Percentiles rank a stretch among this genome's conserved stretches.
These are phyloP conservation scores for Hortaea werneckii DNA, from an alignment of 2,329 filamentous ascomycete genomes.

Conservation along the genomic window DNA sequence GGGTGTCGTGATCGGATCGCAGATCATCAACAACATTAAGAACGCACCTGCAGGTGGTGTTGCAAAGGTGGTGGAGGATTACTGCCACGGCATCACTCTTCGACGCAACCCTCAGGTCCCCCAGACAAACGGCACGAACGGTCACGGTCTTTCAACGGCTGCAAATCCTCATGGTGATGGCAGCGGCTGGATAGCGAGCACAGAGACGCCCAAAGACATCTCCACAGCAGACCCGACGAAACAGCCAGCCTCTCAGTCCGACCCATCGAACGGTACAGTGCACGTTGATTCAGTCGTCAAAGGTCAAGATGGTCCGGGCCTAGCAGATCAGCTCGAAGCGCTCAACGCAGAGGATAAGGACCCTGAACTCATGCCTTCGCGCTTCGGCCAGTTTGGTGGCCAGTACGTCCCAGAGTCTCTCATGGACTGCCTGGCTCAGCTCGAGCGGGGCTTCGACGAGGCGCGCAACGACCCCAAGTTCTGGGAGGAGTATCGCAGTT, in stretches of 20 bases:
- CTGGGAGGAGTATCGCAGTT: conserved; percentile 93
- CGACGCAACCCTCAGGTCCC: conserved; percentile 15
- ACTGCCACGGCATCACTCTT: conserved; percentile 62
- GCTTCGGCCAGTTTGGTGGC: conserved; percentile 92
- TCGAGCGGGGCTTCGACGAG: conserved; percentile 82
- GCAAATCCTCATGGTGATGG: conserved; percentile 25
- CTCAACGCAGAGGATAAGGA: conserved; percentile 54
- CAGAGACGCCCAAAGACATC: conserved; percentile 22
- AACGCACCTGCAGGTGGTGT: conserved; percentile 57
- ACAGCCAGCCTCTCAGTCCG: conserved; percentile 21
- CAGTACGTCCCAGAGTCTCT: conserved; percentile 96
- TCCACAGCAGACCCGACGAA: conserved; percentile 26
- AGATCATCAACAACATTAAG: conserved; percentile 76
- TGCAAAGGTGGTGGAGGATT: conserved; percentile 69
- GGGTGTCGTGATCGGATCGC: conserved; percentile 91
- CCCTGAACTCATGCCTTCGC: conserved; percentile 57
- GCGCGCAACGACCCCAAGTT: conserved; percentile 81
- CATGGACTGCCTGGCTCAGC: conserved; percentile 88
- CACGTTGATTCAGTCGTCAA: conserved; percentile 60
- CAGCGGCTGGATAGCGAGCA: conserved; percentile 25
- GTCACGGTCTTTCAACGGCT: conserved; percentile 22
- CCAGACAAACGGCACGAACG: conserved; percentile 10
- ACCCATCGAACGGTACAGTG: conserved; percentile 40
- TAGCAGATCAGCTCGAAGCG: conserved; percentile 76
- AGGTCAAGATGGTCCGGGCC: conserved; percentile 51